Evolutionary conservation across 2,329 filamentous ascomycete species (phyloP).

Genomic region (Pseudopyricularia cyperi): DNA sequence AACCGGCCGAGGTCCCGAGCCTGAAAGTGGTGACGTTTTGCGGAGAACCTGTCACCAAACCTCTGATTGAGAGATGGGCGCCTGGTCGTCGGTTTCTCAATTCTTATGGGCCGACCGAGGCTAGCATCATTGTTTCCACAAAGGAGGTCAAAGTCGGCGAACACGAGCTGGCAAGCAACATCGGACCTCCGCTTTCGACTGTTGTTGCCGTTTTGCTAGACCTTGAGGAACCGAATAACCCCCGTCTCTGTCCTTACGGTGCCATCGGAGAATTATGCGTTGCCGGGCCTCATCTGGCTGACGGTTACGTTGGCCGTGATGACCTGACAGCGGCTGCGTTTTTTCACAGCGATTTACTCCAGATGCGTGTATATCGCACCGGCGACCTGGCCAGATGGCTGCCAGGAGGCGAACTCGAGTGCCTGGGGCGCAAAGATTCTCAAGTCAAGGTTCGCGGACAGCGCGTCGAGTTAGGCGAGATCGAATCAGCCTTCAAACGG

Average conservation of each 20-base stretch:
- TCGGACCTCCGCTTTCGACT: slow-evolving; percentile 9
- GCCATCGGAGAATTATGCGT: slow-evolving; percentile 25
- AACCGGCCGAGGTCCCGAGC: slow-evolving; percentile 2
- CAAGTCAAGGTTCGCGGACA: slow-evolving; percentile 1
- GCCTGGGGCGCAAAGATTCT: background rate
- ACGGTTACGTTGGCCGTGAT: slow-evolving; percentile 25
- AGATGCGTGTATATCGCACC: slow-evolving; percentile 6
- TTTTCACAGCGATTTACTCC: slow-evolving; percentile 1
- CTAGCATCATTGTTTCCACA: slow-evolving; percentile 1
- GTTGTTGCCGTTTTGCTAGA: slow-evolving; percentile 8
- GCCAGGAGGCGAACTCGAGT: background rate
- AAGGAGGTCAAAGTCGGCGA: background rate
- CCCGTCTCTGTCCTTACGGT: slow-evolving; percentile 7
- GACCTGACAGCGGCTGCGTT: slow-evolving; percentile 1
- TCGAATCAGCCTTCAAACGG: slow-evolving; percentile 1
- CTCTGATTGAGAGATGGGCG: background rate
- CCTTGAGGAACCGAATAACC: background rate
- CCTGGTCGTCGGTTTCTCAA: slow-evolving; percentile 6
- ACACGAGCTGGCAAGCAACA: slow-evolving; percentile 6
- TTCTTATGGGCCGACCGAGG: slow-evolving; percentile 46
- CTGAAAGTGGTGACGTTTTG: slow-evolving; percentile 37
- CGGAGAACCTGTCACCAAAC: slow-evolving; percentile 28
- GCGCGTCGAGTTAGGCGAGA: slow-evolving; percentile 2
- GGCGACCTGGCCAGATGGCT: slow-evolving; percentile 3
- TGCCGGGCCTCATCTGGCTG: slow-evolving; percentile 28